Evolutionary conservation across 2,329 filamentous ascomycete species (phyloP), one percentile per base, ranked within the genome.

Genomic region (Aspergillus transmontanensis): DNA sequence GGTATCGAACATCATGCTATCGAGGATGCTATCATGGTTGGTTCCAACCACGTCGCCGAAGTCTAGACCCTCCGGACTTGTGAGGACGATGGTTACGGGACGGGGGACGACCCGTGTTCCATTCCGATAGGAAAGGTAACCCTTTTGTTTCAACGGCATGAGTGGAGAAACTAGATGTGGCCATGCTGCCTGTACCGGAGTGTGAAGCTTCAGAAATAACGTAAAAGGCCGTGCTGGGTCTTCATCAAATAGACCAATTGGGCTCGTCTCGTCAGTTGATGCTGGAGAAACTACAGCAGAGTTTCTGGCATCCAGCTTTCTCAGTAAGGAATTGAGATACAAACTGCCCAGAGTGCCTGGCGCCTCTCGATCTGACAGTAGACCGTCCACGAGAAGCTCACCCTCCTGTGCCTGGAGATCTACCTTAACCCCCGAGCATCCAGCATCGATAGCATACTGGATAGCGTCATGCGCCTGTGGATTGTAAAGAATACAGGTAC

Each of bases 371-470:
- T 32, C 23, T 1, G 48, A 21, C 7, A 59, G 30, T 0, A 68
- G 66, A 23, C 61, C 58, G 9, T 68, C 69, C 30, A 74, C 68
- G 45, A 71, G 62, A 41, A 76, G 64, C 26, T 69, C 59, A 39
- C 65, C 59, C n/a, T 64, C 54, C 36, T 69, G 64, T 36, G 72
- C 65, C 71, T 72, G 72, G 21, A 75, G 48, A 30, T 72, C 68
- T 19, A 65, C 71, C 41, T 67, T 71, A 50, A 72, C 62, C 1
- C 73, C 71, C 34, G 69, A 64, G 50, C 74, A 76, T 51, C 72
- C 71, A 14, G 68, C 67, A 23, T 58, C 60, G 48, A 71, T 58
- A 14, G 68, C 68, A 28, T 69, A 64, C 41, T 69, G 60, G 9
- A 75, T 63, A 11, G 69, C 64, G 55, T 69, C 64, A 19, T 63